phyloP scores from a whole-genome alignment of 1,139 yeast species.

The Candida sanyaensis region DNA sequence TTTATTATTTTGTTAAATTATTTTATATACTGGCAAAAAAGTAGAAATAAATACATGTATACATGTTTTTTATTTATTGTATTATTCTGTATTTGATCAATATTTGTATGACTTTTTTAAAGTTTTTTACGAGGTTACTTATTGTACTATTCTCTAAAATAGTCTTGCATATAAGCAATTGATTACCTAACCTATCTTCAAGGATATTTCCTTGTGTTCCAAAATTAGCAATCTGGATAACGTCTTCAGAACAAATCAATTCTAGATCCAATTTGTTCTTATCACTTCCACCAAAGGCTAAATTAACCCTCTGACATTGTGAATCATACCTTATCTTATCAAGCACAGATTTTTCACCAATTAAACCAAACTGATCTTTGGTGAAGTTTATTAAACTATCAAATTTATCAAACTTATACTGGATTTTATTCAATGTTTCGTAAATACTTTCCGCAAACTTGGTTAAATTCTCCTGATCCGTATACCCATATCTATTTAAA shows the following conservation, averaged over 20 bases:
- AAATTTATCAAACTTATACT: constrained; percentile 34
- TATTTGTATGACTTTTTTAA: constrained; percentile 17
- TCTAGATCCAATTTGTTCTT: constrained; percentile 15
- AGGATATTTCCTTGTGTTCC: constrained; percentile 3
- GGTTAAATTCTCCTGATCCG: neutral
- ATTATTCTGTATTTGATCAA: constrained; percentile 14
- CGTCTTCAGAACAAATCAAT: constrained; percentile 20
- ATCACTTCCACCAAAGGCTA: constrained; percentile 7
- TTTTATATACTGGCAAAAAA: constrained; percentile 5
- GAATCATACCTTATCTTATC: constrained; percentile 24
- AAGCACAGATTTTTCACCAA: constrained; percentile 11
- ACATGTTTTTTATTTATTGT: constrained; percentile 5
- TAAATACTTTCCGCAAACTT: constrained; percentile 9
- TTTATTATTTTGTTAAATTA: constrained; percentile 7
- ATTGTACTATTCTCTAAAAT: constrained; percentile 19
- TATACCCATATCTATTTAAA: neutral
- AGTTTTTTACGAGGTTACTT: constrained; percentile 19
- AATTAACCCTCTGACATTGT: constrained; percentile 23
- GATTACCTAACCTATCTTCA: constrained; percentile 4
- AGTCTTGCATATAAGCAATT: constrained; percentile 17
- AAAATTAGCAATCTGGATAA: constrained; percentile 17
- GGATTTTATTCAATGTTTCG: constrained; percentile 21
- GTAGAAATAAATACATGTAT: neutral
- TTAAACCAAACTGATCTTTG: constrained; percentile 13
- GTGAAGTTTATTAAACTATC: constrained; percentile 19